Evolutionary conservation across 2,329 filamentous ascomycete species (phyloP).

Genomic region (Clonostachys rosea): DNA sequence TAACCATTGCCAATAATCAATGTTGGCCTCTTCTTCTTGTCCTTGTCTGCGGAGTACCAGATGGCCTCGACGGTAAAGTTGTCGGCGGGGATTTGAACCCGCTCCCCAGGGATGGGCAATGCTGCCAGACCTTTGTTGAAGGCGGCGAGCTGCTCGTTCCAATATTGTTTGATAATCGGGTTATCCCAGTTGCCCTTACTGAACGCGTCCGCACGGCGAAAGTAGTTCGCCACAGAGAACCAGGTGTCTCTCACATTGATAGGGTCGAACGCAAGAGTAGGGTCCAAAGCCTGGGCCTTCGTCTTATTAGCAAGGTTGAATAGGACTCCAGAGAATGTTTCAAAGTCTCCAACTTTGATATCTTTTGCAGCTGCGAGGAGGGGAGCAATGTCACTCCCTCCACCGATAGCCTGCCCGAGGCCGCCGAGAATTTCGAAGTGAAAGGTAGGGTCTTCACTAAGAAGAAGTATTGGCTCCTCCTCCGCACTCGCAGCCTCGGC

Average conservation of each 20-base stretch:
- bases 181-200: constrained; percentile 26
- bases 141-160: constrained; percentile 19
- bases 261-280: constrained; percentile 3
- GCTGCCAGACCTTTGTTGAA: constrained; percentile 27
- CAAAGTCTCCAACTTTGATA: constrained; percentile 10
- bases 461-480: too few species aligned
- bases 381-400: constrained; percentile 5
- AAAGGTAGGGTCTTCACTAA: constrained; percentile 1
- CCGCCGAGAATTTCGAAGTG: constrained; percentile 6
- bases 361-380: constrained; percentile 12
- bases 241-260: constrained; percentile 7
- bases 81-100: constrained; percentile 10
- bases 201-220: constrained; percentile 28
- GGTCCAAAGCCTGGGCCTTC: constrained; percentile 3
- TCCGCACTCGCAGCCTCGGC: too few species aligned
- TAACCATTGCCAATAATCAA: constrained; percentile 34
- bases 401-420: constrained; percentile 1
- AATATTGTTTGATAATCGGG: constrained; percentile 23
- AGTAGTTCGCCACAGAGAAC: constrained; percentile 30
- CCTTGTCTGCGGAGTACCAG: constrained; percentile 15
- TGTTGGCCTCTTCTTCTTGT: constrained; percentile 18
- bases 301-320: constrained; percentile 2
- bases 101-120: constrained; percentile 12
- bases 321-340: constrained; percentile 1
- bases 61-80: constrained; percentile 26